Base-by-base conservation (phyloP, 2,329 filamentous ascomycete species). In the Periconia digitata region DNA sequence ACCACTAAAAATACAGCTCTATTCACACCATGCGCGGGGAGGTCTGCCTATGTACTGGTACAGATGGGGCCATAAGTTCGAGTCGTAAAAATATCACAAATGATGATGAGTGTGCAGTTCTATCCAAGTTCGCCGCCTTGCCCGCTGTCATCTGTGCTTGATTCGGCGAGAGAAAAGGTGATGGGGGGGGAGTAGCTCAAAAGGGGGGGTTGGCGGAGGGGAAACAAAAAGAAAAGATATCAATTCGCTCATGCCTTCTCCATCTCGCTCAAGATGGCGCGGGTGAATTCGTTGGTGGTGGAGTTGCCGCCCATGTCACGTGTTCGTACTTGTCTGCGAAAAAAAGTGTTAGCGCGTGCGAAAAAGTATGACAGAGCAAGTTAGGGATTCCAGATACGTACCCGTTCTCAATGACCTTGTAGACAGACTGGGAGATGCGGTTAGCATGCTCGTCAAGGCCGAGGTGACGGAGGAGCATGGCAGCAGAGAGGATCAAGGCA, bases 391-490 rank as follows among this genome's bases (percentile, higher is more conserved):
- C n/a, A n/a, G n/a, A 59, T 47, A 80, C 86, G 78, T 79, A 94
- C 89, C 90, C 92, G 70, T 96, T 90, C 63, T 87, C 86, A 72
- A 99, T 97, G 50, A 87, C 85, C 71, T 85, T 84, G 70, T 87
- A 87, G 40, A 87, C 84, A 60, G 88, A 87, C 82, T 92, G 92
- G 74, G 90, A 95, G 77, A 97, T 96, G 72, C 94, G 87, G 85
- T 96, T 96, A 69, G 94, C 94, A 74, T 99, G 94, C 74, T 97
- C 91, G 71, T 99, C 92, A 43, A 99, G 87, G 63, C 94, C 94
- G 60, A 99, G 84, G 79, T 99, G 94, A 72, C 94, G 88, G 73
- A 99, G 84, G 66, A 99, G 87, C 94, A 99, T 99, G 72, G 90
- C 89, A 59, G 91, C 91, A 51, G 90, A 96, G 56, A 99, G 87